Percentiles rank a stretch among this genome's conserved stretches.
phyloP scores from a whole-genome alignment of 306 rosid species.

The Pyrus betulifolia region DNA sequence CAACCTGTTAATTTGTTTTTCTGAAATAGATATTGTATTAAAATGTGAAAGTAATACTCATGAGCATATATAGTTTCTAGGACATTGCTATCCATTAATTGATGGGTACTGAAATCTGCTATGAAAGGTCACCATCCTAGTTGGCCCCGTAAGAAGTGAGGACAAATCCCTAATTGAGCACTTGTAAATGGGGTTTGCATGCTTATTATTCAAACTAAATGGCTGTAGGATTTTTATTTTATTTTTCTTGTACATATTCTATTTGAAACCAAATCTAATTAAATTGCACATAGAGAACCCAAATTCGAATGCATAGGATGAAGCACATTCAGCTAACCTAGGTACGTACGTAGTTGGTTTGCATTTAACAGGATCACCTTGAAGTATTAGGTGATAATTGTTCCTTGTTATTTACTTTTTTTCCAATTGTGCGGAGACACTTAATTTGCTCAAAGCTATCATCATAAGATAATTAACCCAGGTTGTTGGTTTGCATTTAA shows the following conservation, averaged over 20 bases:
- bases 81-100: conserved; percentile 37
- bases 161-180: not conserved
- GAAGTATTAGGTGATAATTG: not conserved
- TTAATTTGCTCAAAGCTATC: not conserved
- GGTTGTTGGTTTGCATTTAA: not conserved
- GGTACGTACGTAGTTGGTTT: too few relatives aligned
- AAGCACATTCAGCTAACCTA: not conserved
- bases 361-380: not conserved
- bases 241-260: not conserved
- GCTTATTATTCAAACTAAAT: not conserved
- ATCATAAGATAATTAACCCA: not conserved
- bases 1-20: not conserved
- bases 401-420: not conserved
- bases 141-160: conserved; percentile 33
- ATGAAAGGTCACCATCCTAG: conserved; percentile 54
- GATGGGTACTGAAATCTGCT: conserved; percentile 34
- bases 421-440: not conserved
- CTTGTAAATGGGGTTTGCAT: not conserved
- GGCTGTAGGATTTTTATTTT: not conserved
- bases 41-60: conserved; percentile 21
- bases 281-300: not conserved
- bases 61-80: conserved; percentile 18
- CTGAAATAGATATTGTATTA: not conserved
- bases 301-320: not conserved
- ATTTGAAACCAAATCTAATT: too few relatives aligned